phyloP scores from a whole-genome alignment of 177 flowering plant genomes.

The Tripterygium wilfordii region DNA sequence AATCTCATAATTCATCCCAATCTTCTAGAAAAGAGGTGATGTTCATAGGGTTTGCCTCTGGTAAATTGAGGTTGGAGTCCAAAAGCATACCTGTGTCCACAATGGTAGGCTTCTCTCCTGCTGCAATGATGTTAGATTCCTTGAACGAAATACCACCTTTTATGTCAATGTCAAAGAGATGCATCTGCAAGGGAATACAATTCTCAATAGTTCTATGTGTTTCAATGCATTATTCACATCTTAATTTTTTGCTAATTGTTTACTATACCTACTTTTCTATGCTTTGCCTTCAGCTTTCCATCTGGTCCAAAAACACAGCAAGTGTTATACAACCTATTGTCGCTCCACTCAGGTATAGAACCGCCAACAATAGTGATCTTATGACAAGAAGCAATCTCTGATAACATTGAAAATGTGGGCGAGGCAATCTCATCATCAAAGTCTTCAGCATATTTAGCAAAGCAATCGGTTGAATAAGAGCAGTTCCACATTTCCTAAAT shows the following conservation, averaged over 20 bases:
- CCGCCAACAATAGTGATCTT: constrained; percentile 80
- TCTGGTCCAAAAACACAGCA: constrained; percentile 78
- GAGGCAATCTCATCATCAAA: constrained; percentile 67
- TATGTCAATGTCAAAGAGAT: constrained; percentile 83
- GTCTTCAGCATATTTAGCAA: constrained; percentile 76
- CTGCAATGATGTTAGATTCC: constrained; percentile 78
- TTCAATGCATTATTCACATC: no score
- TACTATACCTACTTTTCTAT: constrained; percentile 77
- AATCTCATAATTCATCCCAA: no score
- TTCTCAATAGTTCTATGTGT: neutral
- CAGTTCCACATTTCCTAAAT: constrained; percentile 89
- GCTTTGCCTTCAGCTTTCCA: constrained; percentile 74
- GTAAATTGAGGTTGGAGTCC: neutral
- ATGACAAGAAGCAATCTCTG: constrained; percentile 49
- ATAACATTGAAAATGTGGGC: constrained; percentile 70
- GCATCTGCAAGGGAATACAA: constrained; percentile 43
- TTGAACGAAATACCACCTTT: constrained; percentile 76
- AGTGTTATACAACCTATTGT: constrained; percentile 64
- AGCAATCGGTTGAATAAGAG: constrained; percentile 84
- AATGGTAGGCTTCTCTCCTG: constrained; percentile 69
- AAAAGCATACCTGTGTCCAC: constrained; percentile 61
- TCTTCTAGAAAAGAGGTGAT: no score
- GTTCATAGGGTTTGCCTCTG: no score
- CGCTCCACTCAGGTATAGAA: constrained; percentile 70
- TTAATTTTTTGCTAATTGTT: no score